Base-by-base conservation (phyloP, 1,284 basidiomycete genomes). In the Microbotryum scabiosae region DNA sequence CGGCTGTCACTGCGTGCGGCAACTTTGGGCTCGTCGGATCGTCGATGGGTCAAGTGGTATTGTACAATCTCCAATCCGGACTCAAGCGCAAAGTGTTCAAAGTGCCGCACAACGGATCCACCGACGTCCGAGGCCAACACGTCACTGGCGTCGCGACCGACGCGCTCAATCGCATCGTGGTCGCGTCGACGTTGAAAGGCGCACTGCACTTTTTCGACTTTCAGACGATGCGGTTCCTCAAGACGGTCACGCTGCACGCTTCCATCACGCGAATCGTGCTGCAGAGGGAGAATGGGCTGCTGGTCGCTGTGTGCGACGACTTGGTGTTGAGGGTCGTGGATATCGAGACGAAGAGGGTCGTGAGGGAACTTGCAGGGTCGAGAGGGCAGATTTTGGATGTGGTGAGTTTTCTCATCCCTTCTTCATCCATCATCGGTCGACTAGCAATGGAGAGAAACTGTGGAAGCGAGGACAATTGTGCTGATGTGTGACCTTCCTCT, bases 1-100 rank as follows among this genome's bases (percentile, higher is more conserved):
- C 91, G 14, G 89, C 86, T 68, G 87, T 97, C 18, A 88, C 91
- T 16, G 87, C 90, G 0, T 99, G 96, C 73, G 96, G 96, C 18
- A 98, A 98, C 73, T 99, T 97, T 75, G 90, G 88, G 46, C 76
- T 98, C 7, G 86, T 86, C 1, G 84, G 88, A 28, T 87, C 87
- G 1, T 87, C 87, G 1, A 85, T 82, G 0, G 90, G 90, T 9
- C 64, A 69, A 25, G 86, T 96, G 55, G 76, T 83, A 60, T 85
- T 92, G 84, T 96, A 90, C 86, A 97, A 96, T 73, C 85, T 97
- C 85, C 94, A 99, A 76, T 92, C 88, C 16, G 96, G 94, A 1
- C 83, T 92, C 63, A 83, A 84, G 70, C 81, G 96, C 49, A 88
- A 88, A 75, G 79, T 81, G 1, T 94, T 88, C 73, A 79, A 80